Evolutionary conservation across 2,329 filamentous ascomycete species (phyloP).

Genomic region (Diaporthe longicolla): DNA sequence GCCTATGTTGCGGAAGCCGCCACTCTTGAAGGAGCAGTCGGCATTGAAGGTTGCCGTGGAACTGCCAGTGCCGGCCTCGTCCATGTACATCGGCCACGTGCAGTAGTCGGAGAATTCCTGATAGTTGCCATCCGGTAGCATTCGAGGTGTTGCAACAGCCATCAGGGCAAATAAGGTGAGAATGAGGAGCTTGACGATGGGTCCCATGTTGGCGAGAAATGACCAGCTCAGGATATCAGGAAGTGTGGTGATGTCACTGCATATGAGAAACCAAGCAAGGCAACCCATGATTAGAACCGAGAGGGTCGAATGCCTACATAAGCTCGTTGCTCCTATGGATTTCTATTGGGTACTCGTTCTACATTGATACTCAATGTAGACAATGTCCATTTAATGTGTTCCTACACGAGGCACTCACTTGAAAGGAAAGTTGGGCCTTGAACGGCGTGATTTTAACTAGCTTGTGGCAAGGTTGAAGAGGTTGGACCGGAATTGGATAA

Average conservation of each 20-base stretch:
- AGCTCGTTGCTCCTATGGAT: too few relatives aligned
- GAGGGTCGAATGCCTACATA: too few relatives aligned
- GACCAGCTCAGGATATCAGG: background rate
- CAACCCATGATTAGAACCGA: background rate
- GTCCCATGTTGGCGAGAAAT: background rate
- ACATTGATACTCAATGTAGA: background rate
- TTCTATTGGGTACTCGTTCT: background rate
- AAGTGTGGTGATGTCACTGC: background rate
- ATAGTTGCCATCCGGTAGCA: background rate
- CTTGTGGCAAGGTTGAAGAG: background rate
- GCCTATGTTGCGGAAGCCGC: background rate
- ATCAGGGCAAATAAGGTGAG: background rate
- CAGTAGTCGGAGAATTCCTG: slow-evolving; percentile 25
- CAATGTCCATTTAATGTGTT: background rate
- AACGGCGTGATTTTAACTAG: background rate
- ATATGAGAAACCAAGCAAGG: background rate
- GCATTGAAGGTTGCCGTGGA: background rate
- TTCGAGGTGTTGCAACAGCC: background rate
- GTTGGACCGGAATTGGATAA: background rate
- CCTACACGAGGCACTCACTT: too few relatives aligned
- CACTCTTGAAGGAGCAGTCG: slow-evolving; percentile 13
- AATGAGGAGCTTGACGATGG: background rate
- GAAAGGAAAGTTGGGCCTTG: background rate
- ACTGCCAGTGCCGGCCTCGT: background rate
- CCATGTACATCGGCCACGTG: background rate